These are phyloP conservation scores for Arthrobotrys iridis DNA, from an alignment of 2,329 filamentous ascomycete species.

Conservation along the genomic window DNA sequence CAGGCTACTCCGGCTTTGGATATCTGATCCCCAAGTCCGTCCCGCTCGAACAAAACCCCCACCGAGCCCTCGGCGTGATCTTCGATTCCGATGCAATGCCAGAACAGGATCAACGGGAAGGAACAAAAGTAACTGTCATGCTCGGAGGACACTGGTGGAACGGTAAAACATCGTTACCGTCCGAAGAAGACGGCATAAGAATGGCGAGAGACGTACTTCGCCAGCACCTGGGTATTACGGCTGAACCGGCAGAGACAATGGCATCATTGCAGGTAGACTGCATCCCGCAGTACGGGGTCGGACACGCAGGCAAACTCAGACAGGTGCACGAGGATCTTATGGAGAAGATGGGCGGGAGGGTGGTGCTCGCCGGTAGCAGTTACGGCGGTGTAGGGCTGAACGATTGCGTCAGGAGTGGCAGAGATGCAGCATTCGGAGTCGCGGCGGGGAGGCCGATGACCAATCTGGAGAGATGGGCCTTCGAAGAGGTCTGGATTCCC, in stretches of 20 bases:
- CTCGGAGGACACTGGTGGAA: conserved; percentile 92
- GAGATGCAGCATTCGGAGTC: conserved; percentile 65
- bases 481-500: conserved; percentile 56
- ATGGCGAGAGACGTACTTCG: conserved; percentile 77
- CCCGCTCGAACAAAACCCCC: conserved; percentile 77
- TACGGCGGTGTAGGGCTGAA: conserved; percentile 66
- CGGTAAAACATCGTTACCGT: conserved; percentile 69
- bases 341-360: conserved; percentile 57
- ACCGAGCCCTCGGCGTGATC: conserved; percentile 86
- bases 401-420: conserved; percentile 69
- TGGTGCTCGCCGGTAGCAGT: conserved; percentile 65
- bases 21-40: conserved; percentile 86
- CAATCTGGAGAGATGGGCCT: conserved; percentile 61
- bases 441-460: conserved; percentile 60
- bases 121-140: conserved; percentile 93
- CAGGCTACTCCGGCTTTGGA: conserved; percentile 79
- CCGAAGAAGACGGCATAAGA: conserved; percentile 71
- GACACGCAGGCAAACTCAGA: conserved; percentile 74
- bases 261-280: conserved; percentile 74
- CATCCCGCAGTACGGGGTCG: conserved; percentile 89
- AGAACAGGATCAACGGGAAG: conserved; percentile 60
- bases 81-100: conserved; percentile 79
- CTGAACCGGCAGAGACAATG: conserved; percentile 70
- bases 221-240: conserved; percentile 77
- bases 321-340: conserved; percentile 59